Evolutionary conservation across 106 monocot genomes (phyloP), one percentile per base, ranked within the genome.

Genomic region (Triglochin maritima): DNA sequence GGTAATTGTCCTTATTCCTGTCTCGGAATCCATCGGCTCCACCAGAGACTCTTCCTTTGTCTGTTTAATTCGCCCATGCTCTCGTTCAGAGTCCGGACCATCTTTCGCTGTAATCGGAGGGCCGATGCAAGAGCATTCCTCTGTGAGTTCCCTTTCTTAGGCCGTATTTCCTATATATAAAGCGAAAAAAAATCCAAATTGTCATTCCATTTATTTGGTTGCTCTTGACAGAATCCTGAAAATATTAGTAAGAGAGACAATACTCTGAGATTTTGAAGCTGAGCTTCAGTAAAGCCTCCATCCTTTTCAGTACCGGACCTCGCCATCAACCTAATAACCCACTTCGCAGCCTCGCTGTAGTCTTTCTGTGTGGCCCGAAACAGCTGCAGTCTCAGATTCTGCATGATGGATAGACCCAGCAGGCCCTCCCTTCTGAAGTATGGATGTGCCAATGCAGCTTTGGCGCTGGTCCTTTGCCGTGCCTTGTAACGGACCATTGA

Each of bases 401-500:
- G 90, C 94, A 95, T 95, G 68, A 85, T 62, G 17, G 94, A 95
- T 4, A 95, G 78, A 7, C 89, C 89, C 44, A 94, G 57, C 56
- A 94, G 69, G 1, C 94, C 90, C 78, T 94, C 94, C 3, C 77
- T 65, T 46, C 79, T 87, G 79, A 95, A 95, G 79, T 95, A 95
- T 9, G 94, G 94, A 57, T 95, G 94, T 7, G 90, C 94, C 49
- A 95, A 54, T 58, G 94, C 94, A 59, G 71, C 80, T 79, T 86
- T 86, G 29, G 94, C 94, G 60, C 90, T 85, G n/a, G 77, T 87
- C 76, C 94, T 95, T 78, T 80, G 82, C 3, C 90, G 76, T 16
- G 94, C 94, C 74, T 87, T 95, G 69, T 83, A 95, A 9, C 85
- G 80, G 46, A 95, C 82, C 94, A 95, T 90, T 1, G 94, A 90